Evolutionary conservation across 2,329 filamentous ascomycete species (phyloP).

Genomic region (Westerdykella sp.): DNA sequence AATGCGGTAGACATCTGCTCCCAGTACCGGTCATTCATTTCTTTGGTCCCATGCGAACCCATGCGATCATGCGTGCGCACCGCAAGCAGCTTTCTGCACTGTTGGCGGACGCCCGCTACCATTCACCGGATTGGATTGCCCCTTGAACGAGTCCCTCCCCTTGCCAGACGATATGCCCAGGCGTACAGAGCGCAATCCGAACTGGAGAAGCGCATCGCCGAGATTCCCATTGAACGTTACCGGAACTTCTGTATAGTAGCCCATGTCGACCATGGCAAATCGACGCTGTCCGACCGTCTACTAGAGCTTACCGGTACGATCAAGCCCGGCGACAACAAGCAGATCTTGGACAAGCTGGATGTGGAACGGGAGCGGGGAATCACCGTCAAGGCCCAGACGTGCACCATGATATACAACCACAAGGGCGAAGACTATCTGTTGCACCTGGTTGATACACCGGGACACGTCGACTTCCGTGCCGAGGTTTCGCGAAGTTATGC

Average conservation of each 20-base stretch:
- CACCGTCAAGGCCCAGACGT: slow-evolving; percentile 97
- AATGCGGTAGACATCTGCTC: not conserved
- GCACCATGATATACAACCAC: slow-evolving; percentile 92
- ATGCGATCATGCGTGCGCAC: slow-evolving; percentile 48
- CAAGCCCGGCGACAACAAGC: slow-evolving; percentile 75
- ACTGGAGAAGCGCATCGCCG: slow-evolving; percentile 60
- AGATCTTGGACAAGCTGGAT: slow-evolving; percentile 94
- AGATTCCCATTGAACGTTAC: slow-evolving; percentile 70
- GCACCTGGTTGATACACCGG: slow-evolving; percentile 92
- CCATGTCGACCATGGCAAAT: slow-evolving; percentile 98
- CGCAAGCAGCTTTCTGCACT: slow-evolving; percentile 38
- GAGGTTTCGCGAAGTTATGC: slow-evolving; percentile 95
- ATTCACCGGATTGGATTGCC: slow-evolving; percentile 14
- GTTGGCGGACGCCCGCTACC: slow-evolving; percentile 26
- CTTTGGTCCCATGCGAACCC: slow-evolving; percentile 31
- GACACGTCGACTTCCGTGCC: slow-evolving; percentile 94
- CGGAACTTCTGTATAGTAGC: slow-evolving; percentile 99
- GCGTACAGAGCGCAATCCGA: slow-evolving; percentile 41
- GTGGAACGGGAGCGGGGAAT: slow-evolving; percentile 95
- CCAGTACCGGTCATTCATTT: not conserved
- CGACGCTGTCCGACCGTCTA: slow-evolving; percentile 84
- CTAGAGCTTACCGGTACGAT: slow-evolving; percentile 95
- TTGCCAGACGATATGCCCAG: slow-evolving; percentile 30
- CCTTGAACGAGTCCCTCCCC: slow-evolving; percentile 25
- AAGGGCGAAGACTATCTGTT: slow-evolving; percentile 82